Conservation (phyloP, 2,329 filamentous ascomycete species). For the Tolypocladium paradoxum region DNA sequence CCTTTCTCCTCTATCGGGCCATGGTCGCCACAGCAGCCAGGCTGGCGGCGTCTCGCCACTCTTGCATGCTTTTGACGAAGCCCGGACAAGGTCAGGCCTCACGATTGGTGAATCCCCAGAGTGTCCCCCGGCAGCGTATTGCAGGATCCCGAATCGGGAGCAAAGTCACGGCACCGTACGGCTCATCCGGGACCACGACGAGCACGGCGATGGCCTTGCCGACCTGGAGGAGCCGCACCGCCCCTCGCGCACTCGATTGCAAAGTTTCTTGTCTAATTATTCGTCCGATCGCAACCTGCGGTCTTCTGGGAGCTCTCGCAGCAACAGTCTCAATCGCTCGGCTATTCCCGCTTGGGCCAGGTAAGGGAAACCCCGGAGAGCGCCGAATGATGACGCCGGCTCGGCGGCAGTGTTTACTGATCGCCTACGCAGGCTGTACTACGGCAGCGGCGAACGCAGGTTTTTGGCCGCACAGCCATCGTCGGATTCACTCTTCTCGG, state of each 20-base stretch:
- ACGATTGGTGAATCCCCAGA: background rate
- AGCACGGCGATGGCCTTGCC: conserved; percentile 52
- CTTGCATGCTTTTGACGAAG: conserved; percentile 32
- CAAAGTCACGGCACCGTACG: conserved; percentile 24
- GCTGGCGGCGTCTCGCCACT: conserved; percentile 49
- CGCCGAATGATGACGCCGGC: background rate
- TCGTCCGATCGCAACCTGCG: conserved; percentile 41
- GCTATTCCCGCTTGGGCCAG: conserved; percentile 44
- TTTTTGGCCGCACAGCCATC: conserved; percentile 35
- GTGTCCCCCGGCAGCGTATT: conserved; percentile 32
- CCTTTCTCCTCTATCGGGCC: conserved; percentile 31
- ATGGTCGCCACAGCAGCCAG: conserved; percentile 40
- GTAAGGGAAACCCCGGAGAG: conserved; percentile 17
- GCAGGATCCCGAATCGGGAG: conserved; percentile 25
- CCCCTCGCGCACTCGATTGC: conserved; percentile 43
- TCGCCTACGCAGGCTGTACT: conserved; percentile 47
- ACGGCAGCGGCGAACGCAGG: conserved; percentile 52
- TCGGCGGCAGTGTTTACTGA: background rate
- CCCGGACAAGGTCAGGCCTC: conserved; percentile 20
- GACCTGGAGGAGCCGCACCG: conserved; percentile 45
- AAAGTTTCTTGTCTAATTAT: conserved; percentile 36
- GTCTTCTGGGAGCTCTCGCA: conserved; percentile 38
- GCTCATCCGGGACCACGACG: conserved; percentile 47
- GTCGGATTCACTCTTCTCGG: conserved; percentile 35
- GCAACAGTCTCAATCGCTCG: conserved; percentile 32